phyloP scores from a whole-genome alignment of 176 grass and related monocot genomes.

The Olyra latifolia region DNA sequence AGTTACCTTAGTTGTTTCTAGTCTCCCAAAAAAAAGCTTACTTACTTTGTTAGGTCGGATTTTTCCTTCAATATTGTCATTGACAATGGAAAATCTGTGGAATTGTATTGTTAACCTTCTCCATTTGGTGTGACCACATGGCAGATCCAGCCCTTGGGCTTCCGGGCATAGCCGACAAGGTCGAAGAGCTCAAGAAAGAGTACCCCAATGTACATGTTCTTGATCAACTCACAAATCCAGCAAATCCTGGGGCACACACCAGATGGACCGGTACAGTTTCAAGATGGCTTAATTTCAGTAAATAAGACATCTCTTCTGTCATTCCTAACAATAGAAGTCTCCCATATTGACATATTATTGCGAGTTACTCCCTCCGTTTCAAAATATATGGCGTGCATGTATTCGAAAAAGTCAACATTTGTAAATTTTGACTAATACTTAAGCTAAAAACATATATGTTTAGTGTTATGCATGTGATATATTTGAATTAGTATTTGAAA shows the following conservation, averaged over 20 bases:
- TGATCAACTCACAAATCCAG: constrained; percentile 60
- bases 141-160: constrained; percentile 67
- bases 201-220: constrained; percentile 62
- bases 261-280: constrained; percentile 55
- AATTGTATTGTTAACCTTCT: neutral
- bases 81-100: neutral
- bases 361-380: no score
- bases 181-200: constrained; percentile 64
- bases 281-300: neutral
- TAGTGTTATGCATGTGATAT: no score
- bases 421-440: no score
- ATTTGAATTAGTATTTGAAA: no score
- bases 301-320: neutral
- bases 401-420: no score
- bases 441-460: no score
- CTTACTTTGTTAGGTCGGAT: neutral
- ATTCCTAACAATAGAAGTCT: neutral
- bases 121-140: constrained; percentile 16
- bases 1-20: no score
- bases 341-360: neutral
- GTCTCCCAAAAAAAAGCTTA: no score
- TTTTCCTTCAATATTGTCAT: neutral
- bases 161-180: constrained; percentile 35
- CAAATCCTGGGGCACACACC: constrained; percentile 68
- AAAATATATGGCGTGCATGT: no score